Evolutionary conservation across 371 early-diverging fungal species (phyloP), one percentile per base, ranked within the genome.

Genomic region (Rhizopus arrhizus): DNA sequence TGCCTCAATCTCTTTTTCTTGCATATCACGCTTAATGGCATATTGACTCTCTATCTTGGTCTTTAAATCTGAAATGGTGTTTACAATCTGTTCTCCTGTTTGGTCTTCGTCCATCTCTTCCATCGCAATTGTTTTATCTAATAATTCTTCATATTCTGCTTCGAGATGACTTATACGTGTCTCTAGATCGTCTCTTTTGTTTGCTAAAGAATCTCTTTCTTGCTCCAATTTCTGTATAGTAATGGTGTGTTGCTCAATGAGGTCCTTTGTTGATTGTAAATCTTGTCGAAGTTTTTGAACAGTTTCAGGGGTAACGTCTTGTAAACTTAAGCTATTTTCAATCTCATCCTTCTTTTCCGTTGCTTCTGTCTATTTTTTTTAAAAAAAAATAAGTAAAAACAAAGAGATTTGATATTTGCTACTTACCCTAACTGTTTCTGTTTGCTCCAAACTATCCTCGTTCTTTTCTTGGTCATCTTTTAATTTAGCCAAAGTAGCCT

Each of bases 101-200:
- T 88, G 83, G 53, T 48, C 61, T 0, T 57, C 69, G 29, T 86
- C 89, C 68, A 92, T 91, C 66, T 96, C 96, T 48, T 94, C 95
- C 68, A 68, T 62, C 3, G 89, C 90, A 63, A 96, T 95, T 3
- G 95, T 91, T 77, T 92, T 91, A 66, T 96, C 95, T 32, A 97
- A 70, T 57, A 96, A 73, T 71, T 96, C 95, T 64, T 95, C 95
- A 69, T 95, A 97, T 68, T 97, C 97, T 12, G 78, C 62, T 69
- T 95, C 91, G 9, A 95, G 75, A 8, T 82, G 75, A 35, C 82
- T 80, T 42, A 92, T 79, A 49, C 90, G 85, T 50, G 70, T 57
- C 66, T 95, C 95, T 22, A 91, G 72, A 33, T 93, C 94, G 45
- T 81, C 82, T 29, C 85, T 80, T 74, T 89, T 87, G 43, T 70